Conservation (phyloP, 2,329 filamentous ascomycete genomes). For the Fusarium papillatum region DNA sequence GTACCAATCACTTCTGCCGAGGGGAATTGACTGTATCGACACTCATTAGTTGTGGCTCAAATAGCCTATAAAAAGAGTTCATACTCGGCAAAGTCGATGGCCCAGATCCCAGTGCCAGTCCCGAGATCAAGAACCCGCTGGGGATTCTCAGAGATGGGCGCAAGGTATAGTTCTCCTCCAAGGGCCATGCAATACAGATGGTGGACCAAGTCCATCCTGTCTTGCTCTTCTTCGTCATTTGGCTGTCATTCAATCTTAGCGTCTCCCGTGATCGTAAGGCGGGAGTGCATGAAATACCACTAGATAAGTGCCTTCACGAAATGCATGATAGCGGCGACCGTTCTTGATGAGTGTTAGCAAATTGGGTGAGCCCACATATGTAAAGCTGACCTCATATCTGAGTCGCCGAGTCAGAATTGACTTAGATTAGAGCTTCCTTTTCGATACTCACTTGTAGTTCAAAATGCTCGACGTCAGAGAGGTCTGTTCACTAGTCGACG, state of each 20-base stretch:
- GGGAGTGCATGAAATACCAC: not conserved
- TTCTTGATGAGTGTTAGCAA: not conserved
- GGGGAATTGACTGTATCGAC: slow-evolving; percentile 15
- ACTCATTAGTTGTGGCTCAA: not conserved
- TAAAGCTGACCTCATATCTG: not conserved
- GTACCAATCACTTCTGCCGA: slow-evolving; percentile 33
- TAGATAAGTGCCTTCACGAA: not conserved
- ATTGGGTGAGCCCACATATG: too few relatives aligned
- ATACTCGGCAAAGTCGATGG: slow-evolving; percentile 34
- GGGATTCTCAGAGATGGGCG: slow-evolving; percentile 7
- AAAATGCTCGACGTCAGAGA: not conserved
- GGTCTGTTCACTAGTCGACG: not conserved
- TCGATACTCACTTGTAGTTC: not conserved
- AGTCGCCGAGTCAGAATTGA: not conserved
- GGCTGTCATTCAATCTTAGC: slow-evolving; percentile 8
- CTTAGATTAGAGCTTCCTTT: not conserved
- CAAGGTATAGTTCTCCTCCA: slow-evolving; percentile 14
- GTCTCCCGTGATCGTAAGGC: too few relatives aligned
- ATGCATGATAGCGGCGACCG: not conserved
- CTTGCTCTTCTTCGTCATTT: slow-evolving; percentile 33
- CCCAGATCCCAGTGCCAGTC: slow-evolving; percentile 15
- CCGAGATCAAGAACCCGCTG: slow-evolving; percentile 25
- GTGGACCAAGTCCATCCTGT: slow-evolving; percentile 31
- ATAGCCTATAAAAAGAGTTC: not conserved
- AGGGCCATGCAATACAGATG: slow-evolving; percentile 29